Evolutionary conservation across 306 rosid species (phyloP).

Genomic region (Glycine tomentella): DNA sequence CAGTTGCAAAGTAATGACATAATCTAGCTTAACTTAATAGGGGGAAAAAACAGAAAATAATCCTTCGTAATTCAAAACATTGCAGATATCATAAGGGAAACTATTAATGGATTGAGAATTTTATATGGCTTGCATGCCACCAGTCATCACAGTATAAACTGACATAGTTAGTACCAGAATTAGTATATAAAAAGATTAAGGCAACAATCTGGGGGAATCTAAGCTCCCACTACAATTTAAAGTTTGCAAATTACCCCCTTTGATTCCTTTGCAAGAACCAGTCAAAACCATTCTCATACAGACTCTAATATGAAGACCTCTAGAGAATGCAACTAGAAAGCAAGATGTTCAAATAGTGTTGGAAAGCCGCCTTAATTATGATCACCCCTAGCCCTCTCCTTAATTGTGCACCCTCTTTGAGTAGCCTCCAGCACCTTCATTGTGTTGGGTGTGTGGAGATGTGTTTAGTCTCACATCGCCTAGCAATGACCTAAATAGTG

Average conservation of each 20-base stretch:
- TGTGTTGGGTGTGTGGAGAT: too few species aligned
- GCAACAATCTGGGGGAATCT: not conserved
- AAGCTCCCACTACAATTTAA: not conserved
- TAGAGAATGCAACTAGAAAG: too few species aligned
- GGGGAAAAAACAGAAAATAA: not conserved
- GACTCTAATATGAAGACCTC: too few species aligned
- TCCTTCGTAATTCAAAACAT: not conserved
- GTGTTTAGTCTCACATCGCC: too few species aligned
- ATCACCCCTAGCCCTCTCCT: too few species aligned
- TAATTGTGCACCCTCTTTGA: too few species aligned
- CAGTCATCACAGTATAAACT: not conserved
- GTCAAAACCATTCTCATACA: too few species aligned
- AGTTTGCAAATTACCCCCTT: too few species aligned
- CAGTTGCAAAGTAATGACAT: constrained; percentile 22
- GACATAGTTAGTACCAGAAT: not conserved
- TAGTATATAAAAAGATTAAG: not conserved
- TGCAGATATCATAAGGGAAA: not conserved
- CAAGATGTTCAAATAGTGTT: too few species aligned
- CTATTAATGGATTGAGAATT: constrained; percentile 1
- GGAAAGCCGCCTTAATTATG: too few species aligned
- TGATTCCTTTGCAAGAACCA: not conserved
- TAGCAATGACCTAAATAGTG: too few species aligned
- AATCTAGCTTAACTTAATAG: not conserved
- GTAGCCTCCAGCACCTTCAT: too few species aligned
- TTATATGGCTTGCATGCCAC: not conserved